phyloP scores from a whole-genome alignment of 768 basidiomycete genomes.

The Amanita pallidorosea region DNA sequence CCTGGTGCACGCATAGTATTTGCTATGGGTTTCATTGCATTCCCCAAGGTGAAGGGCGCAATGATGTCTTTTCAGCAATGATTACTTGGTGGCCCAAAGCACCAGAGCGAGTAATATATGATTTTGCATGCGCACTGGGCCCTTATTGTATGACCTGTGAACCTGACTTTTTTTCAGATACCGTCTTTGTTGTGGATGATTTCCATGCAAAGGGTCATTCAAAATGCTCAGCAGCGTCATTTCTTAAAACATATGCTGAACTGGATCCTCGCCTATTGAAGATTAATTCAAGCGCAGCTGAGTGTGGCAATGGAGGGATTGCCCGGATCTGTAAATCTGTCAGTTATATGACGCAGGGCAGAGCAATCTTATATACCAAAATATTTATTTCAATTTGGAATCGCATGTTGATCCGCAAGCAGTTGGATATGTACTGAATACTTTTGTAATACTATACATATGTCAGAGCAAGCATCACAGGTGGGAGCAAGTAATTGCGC shows the following conservation, averaged over 20 bases:
- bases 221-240: neutral
- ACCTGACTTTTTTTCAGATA: neutral
- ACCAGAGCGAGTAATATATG: neutral
- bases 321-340: neutral
- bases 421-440: neutral
- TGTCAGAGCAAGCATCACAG: too few species aligned
- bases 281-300: neutral
- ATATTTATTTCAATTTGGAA: neutral
- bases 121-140: neutral
- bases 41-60: neutral
- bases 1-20: too few species aligned
- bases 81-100: neutral
- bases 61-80: neutral
- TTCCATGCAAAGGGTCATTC: neutral
- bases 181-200: neutral
- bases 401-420: neutral
- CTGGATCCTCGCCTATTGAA: neutral
- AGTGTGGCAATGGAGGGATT: neutral
- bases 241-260: neutral
- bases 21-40: neutral
- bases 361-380: neutral
- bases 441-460: neutral
- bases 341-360: neutral
- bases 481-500: too few species aligned
- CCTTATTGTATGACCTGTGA: neutral